Evolutionary conservation across 345 rosid species (phyloP), one percentile per base, ranked within the genome.

Genomic region (Hevea brasiliensis): DNA sequence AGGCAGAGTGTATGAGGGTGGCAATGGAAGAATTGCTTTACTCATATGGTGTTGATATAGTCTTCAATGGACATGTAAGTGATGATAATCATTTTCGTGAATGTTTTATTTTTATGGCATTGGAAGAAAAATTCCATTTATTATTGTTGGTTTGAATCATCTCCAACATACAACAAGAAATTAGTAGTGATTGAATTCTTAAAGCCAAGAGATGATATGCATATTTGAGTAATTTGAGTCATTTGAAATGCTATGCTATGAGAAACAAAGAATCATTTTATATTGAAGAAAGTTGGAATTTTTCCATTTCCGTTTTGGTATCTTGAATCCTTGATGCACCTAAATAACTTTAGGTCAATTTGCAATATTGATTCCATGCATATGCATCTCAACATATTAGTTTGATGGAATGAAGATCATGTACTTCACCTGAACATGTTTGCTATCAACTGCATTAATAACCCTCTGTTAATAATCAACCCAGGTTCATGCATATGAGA

Each of bases 401-500:
- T 32, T 2, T 32, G 37, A 32, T 32, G 2, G 37, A 32, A 32
- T 32, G 37, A 32, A 32, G 37, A 32, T 32, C 37, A 32, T 32
- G 4, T 32, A n/a, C 37, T 32, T 32, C 37, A 32, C 66, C 65
- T 59, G 48, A 17, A 8, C 37, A 18, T 15, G 68, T 66, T n/a
- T 21, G 64, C 32, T 72, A 21, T 51, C 45, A 32, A 32, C 60
- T 35, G 7, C 20, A 12, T 15, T 67, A 14, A 60, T n/a, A 54
- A 17, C 14, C 42, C 69, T 70, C 1, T 60, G 50, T 17, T 7
- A 65, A 14, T 54, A 35, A n/a, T 47, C n/a, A 68, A 61, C 72
- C 62, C 81, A 94, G 98, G 92, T 94, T 72, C 87, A 91, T 85
- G 97, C 93, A 8, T 94, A 92, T 54, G 98, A 94, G 84, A 92